Evolutionary conservation across 768 basidiomycete species (phyloP).

Genomic region (Leccinum broughii): DNA sequence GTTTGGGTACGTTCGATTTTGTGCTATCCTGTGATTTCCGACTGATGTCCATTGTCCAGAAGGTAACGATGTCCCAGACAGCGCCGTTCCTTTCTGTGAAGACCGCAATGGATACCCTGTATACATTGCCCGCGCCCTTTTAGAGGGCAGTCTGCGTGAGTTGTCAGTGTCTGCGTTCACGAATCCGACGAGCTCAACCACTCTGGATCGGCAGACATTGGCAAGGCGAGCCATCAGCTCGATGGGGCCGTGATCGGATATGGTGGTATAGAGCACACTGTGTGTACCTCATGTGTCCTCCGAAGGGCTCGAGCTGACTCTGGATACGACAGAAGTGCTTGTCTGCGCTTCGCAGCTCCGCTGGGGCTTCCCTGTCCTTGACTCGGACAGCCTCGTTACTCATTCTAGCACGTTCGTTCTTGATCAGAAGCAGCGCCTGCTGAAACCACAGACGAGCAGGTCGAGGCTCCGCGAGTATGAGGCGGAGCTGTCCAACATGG

Average conservation of each 20-base stretch:
- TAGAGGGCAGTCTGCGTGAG: slow-evolving; percentile 34
- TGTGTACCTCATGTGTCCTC: slow-evolving; percentile 11
- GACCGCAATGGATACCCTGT: slow-evolving; percentile 28
- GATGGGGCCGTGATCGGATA: slow-evolving; percentile 33
- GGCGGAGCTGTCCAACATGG: slow-evolving; percentile 25
- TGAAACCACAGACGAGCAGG: neutral
- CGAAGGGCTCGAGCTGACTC: neutral
- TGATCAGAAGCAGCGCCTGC: slow-evolving; percentile 24
- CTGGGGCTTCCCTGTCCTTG: slow-evolving; percentile 27
- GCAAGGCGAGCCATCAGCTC: slow-evolving; percentile 34
- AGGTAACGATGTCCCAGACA: slow-evolving; percentile 31
- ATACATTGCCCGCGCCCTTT: slow-evolving; percentile 33
- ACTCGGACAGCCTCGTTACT: slow-evolving; percentile 10
- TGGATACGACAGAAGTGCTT: slow-evolving; percentile 31
- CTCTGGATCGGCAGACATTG: slow-evolving; percentile 28
- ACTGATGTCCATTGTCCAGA: slow-evolving; percentile 12
- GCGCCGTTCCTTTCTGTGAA: slow-evolving; percentile 34
- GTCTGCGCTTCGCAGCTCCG: slow-evolving; percentile 38
- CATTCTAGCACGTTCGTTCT: slow-evolving; percentile 32
- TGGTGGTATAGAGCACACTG: slow-evolving; percentile 36
- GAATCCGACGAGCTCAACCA: neutral
- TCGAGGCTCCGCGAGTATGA: slow-evolving; percentile 7
- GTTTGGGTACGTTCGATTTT: slow-evolving; percentile 28
- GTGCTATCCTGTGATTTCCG: neutral
- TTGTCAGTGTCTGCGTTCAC: neutral